Evolutionary conservation across 2,329 filamentous ascomycete genomes (phyloP).

Genomic region (Alternaria longipes): DNA sequence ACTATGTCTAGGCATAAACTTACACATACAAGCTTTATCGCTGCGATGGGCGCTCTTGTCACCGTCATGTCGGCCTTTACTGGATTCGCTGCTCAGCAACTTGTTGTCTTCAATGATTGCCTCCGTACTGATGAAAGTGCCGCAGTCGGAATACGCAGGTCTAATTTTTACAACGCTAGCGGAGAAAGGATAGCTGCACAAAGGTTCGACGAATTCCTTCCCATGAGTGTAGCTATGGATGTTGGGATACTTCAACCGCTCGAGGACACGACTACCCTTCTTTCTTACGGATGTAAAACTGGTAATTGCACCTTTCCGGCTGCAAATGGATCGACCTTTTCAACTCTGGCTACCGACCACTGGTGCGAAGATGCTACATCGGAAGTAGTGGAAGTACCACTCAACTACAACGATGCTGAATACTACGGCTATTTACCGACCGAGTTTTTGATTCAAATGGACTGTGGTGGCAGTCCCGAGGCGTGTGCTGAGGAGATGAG

Average conservation of each 20-base stretch:
- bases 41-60: slow-evolving; percentile 13
- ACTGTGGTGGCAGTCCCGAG: too few species aligned
- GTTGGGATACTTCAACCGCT: slow-evolving; percentile 14
- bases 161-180: too few species aligned
- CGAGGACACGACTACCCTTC: slow-evolving; percentile 15
- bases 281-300: slow-evolving; percentile 18
- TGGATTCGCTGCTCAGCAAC: slow-evolving; percentile 19
- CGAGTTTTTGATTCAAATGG: too few species aligned
- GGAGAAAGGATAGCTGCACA: neutral
- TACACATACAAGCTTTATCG: slow-evolving; percentile 13
- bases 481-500: too few species aligned
- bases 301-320: slow-evolving; percentile 22
- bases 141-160: too few species aligned
- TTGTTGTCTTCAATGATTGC: slow-evolving; percentile 11
- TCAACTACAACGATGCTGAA: neutral
- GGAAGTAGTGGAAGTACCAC: neutral
- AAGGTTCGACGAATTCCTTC: neutral
- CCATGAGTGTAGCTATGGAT: slow-evolving; percentile 16
- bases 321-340: slow-evolving; percentile 10
- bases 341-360: slow-evolving; percentile 14
- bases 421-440: neutral
- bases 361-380: slow-evolving; percentile 14
- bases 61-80: slow-evolving; percentile 15
- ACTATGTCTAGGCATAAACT: neutral
- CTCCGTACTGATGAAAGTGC: too few species aligned